These are phyloP conservation scores for Blastobotrys arbuscula DNA, from an alignment of 1,139 yeast species.

Conservation along the genomic window DNA sequence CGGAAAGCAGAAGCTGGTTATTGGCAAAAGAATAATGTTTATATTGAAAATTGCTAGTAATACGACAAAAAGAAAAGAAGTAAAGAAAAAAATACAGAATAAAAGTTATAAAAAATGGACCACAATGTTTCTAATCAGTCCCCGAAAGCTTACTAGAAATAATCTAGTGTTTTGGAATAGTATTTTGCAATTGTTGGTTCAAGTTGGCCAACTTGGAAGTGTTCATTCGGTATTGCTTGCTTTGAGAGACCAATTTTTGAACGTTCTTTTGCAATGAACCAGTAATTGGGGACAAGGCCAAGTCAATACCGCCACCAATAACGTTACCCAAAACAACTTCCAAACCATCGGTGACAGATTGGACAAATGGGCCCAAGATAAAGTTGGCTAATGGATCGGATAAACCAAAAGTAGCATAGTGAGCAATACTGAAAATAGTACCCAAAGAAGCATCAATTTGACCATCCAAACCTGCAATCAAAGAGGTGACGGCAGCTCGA, in stretches of 20 bases:
- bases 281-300: slow-evolving; percentile 13
- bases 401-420: slow-evolving; percentile 27
- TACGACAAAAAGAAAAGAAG: too few species aligned
- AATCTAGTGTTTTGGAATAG: not conserved
- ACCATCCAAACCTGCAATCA: slow-evolving; percentile 30
- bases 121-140: too few species aligned
- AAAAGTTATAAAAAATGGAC: too few species aligned
- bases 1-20: too few species aligned
- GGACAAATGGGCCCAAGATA: slow-evolving; percentile 30
- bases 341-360: slow-evolving; percentile 33
- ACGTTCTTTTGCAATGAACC: slow-evolving; percentile 15
- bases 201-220: slow-evolving; percentile 1
- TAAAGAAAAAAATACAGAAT: too few species aligned
- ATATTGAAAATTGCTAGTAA: too few species aligned
- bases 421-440: slow-evolving; percentile 22
- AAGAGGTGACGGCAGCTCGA: slow-evolving; percentile 24
- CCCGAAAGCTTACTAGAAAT: too few species aligned
- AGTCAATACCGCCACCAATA: slow-evolving; percentile 20
- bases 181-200: not conserved
- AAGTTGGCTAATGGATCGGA: slow-evolving; percentile 24
- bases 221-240: slow-evolving; percentile 18
- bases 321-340: slow-evolving; percentile 28
- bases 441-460: slow-evolving; percentile 32
- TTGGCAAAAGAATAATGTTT: too few species aligned
- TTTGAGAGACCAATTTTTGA: slow-evolving; percentile 14